Conservation (phyloP, 345 rosid genomes). For the Salix suchowensis region DNA sequence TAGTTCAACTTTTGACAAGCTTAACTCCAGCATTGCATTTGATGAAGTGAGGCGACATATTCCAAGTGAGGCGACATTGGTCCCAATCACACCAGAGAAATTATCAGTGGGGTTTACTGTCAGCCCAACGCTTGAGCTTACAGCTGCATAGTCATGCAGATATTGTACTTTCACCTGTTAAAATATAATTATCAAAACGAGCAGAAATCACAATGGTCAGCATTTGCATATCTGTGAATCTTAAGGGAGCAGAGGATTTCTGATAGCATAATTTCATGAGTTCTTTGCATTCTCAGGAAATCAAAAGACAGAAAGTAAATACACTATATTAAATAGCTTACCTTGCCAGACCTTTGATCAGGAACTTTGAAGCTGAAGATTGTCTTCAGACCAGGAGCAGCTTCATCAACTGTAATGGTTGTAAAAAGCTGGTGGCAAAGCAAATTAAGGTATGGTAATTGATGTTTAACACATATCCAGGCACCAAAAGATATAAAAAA, state of each 20-base stretch:
- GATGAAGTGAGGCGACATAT: conserved; percentile 48
- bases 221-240: not conserved
- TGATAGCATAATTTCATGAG: not conserved
- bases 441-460: not conserved
- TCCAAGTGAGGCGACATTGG: conserved; percentile 54
- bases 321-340: conserved; percentile 9
- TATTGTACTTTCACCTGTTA: conserved; percentile 81
- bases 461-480: not conserved
- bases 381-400: conserved; percentile 66
- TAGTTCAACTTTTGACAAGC: conserved; percentile 61
- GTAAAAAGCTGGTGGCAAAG: conserved; percentile 50
- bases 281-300: not conserved
- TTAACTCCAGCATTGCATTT: conserved; percentile 78
- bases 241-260: not conserved
- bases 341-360: conserved; percentile 68
- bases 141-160: conserved; percentile 78
- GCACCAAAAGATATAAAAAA: not conserved
- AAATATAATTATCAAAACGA: conserved; percentile 6
- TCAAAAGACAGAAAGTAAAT: not conserved
- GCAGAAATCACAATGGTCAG: not conserved
- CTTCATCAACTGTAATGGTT: conserved; percentile 70
- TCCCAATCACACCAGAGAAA: conserved; percentile 77
- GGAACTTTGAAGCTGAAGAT: conserved; percentile 59
- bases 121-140: conserved; percentile 74
- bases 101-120: conserved; percentile 73